These are phyloP conservation scores for Polytolypa hystricis DNA, from an alignment of 2,329 filamentous ascomycete genomes.

Conservation along the genomic window DNA sequence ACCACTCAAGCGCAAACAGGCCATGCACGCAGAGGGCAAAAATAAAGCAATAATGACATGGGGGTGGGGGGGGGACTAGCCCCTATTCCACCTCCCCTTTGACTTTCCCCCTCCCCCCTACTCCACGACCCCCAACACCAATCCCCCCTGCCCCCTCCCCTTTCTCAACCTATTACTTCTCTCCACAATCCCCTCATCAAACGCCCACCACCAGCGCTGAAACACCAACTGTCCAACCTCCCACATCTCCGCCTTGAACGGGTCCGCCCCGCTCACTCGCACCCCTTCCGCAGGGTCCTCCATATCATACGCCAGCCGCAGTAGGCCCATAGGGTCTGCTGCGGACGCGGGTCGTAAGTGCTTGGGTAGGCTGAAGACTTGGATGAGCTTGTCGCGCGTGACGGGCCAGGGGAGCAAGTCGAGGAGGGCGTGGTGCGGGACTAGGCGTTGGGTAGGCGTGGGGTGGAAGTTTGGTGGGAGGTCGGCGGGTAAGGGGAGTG, in stretches of 20 bases:
- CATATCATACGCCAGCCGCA: slow-evolving; percentile 46
- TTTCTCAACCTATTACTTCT: slow-evolving; percentile 43
- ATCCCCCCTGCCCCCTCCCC: slow-evolving; percentile 31
- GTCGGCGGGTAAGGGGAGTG: slow-evolving; percentile 18
- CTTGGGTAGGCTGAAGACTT: slow-evolving; percentile 40
- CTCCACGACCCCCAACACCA: slow-evolving; percentile 10
- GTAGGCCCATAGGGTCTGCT: slow-evolving; percentile 36
- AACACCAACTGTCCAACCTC: slow-evolving; percentile 50
- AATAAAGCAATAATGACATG: too few relatives aligned
- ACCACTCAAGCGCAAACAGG: too few relatives aligned
- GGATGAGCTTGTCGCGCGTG: slow-evolving; percentile 43
- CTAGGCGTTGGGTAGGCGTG: slow-evolving; percentile 37
- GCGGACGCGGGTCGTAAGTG: slow-evolving; percentile 39
- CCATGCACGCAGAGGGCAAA: too few relatives aligned
- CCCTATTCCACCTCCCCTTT: too few relatives aligned
- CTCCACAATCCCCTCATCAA: slow-evolving; percentile 44
- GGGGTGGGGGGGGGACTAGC: too few relatives aligned
- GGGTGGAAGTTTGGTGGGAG: slow-evolving; percentile 42
- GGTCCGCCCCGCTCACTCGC: slow-evolving; percentile 40
- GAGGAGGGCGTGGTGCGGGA: slow-evolving; percentile 47
- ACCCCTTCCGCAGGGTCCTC: slow-evolving; percentile 45
- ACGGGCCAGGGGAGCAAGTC: slow-evolving; percentile 49
- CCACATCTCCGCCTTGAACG: slow-evolving; percentile 41
- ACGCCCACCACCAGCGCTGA: slow-evolving; percentile 50
- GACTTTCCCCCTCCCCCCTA: too few relatives aligned